Evolutionary conservation across 768 basidiomycete species (phyloP).

Genomic region (Mycena latifolia): DNA sequence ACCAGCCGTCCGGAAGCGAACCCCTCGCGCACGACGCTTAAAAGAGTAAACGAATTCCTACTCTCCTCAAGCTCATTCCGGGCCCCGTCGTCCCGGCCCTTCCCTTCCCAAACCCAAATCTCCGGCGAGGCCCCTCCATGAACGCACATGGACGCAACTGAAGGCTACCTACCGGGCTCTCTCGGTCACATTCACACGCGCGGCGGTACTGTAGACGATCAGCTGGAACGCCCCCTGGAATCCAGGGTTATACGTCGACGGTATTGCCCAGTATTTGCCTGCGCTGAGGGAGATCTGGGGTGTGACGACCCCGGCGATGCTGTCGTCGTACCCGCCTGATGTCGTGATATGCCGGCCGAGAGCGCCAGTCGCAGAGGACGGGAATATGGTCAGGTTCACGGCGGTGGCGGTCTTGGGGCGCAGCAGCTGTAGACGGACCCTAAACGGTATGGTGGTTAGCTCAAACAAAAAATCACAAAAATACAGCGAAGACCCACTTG

Average conservation of each 20-base stretch:
- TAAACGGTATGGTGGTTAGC: conserved; percentile 41
- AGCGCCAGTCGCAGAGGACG: conserved; percentile 43
- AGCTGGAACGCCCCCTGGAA: conserved; percentile 69
- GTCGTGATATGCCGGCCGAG: conserved; percentile 65
- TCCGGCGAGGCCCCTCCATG: neutral
- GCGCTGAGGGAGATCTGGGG: conserved; percentile 61
- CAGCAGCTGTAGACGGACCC: conserved; percentile 77
- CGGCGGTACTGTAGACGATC: conserved; percentile 66
- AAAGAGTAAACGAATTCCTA: conserved; percentile 81
- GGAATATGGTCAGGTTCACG: conserved; percentile 73
- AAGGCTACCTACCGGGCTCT: neutral
- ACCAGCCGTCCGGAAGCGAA: conserved; percentile 81
- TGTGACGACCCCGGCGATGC: conserved; percentile 77
- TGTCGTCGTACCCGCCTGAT: conserved; percentile 86
- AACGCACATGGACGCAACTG: neutral
- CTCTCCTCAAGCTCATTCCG: conserved; percentile 54
- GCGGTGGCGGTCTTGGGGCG: conserved; percentile 57
- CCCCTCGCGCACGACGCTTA: conserved; percentile 85
- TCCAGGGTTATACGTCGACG: conserved; percentile 79
- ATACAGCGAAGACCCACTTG: conserved; percentile 56
- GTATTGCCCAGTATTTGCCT: conserved; percentile 80
- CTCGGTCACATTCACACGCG: conserved; percentile 32
- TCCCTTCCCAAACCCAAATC: conserved; percentile 3
- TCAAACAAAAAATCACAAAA: neutral
- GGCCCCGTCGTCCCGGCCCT: conserved; percentile 22